phyloP scores from a whole-genome alignment of 495 filamentous ascomycete genomes.

The Annulohypoxylon stygium region DNA sequence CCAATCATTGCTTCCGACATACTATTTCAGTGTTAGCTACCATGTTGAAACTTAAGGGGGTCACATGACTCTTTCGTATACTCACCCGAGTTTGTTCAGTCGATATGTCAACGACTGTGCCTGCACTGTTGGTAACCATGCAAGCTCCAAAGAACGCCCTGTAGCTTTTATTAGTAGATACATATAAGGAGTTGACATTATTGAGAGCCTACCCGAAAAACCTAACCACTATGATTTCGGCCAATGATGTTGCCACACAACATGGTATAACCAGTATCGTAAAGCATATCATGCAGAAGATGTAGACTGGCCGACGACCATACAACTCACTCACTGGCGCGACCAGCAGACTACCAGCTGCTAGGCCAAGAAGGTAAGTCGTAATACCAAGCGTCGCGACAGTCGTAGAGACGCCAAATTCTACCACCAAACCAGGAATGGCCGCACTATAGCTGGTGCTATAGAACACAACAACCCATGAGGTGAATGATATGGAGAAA shows the following conservation, averaged over 20 bases:
- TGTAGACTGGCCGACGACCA: constrained; percentile 80
- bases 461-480: constrained; percentile 84
- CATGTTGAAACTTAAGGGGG: not conserved
- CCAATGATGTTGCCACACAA: constrained; percentile 74
- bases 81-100: constrained; percentile 69
- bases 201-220: constrained; percentile 73
- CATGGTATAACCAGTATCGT: constrained; percentile 77
- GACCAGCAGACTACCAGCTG: constrained; percentile 76
- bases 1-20: not conserved
- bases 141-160: constrained; percentile 81
- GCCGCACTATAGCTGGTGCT: constrained; percentile 85
- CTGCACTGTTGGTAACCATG: constrained; percentile 84
- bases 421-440: constrained; percentile 72
- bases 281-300: constrained; percentile 72
- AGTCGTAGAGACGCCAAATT: constrained; percentile 70
- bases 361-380: constrained; percentile 81
- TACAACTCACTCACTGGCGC: constrained; percentile 83
- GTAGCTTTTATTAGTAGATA: constrained; percentile 27
- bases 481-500: constrained; percentile 75
- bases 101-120: constrained; percentile 84
- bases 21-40: not conserved
- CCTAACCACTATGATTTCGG: constrained; percentile 73
- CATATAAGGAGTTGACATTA: not conserved
- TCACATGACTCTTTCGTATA: not conserved
- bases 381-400: constrained; percentile 82